phyloP scores from a whole-genome alignment of 768 basidiomycete species.

The Kwoniella dejecticola region DNA sequence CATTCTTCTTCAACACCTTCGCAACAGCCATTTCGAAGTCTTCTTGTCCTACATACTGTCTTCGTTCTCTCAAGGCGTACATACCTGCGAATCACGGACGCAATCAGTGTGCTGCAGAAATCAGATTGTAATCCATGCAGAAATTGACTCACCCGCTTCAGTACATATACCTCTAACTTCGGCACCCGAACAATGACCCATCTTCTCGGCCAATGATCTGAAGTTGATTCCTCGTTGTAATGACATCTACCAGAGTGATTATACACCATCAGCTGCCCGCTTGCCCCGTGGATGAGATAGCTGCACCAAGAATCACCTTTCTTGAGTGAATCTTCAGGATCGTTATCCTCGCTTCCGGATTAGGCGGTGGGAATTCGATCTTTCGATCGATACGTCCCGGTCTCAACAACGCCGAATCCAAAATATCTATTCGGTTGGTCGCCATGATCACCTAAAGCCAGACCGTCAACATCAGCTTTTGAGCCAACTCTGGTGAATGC shows the following conservation, averaged over 20 bases:
- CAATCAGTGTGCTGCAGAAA: not conserved
- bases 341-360: constrained; percentile 90
- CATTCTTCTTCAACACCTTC: constrained; percentile 95
- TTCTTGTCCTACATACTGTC: constrained; percentile 97
- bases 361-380: constrained; percentile 96
- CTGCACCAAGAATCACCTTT: constrained; percentile 63
- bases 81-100: constrained; percentile 64
- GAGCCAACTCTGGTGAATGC: too few relatives aligned
- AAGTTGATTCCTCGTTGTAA: constrained; percentile 96
- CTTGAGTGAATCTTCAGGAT: constrained; percentile 95
- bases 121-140: constrained; percentile 14
- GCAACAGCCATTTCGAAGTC: constrained; percentile 99
- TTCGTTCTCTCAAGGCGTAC: constrained; percentile 92
- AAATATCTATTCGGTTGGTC: constrained; percentile 92
- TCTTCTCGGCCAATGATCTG: constrained; percentile 94
- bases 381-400: constrained; percentile 95
- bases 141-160: constrained; percentile 72
- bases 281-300: not conserved
- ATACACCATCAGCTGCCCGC: too few relatives aligned
- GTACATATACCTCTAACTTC: constrained; percentile 97
- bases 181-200: constrained; percentile 98
- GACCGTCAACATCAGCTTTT: not conserved
- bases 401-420: constrained; percentile 87
- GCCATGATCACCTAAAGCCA: constrained; percentile 76
- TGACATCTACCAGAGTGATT: constrained; percentile 73